phyloP scores from a whole-genome alignment of 1,284 basidiomycete genomes.

The Ceratobasidium sp. region DNA sequence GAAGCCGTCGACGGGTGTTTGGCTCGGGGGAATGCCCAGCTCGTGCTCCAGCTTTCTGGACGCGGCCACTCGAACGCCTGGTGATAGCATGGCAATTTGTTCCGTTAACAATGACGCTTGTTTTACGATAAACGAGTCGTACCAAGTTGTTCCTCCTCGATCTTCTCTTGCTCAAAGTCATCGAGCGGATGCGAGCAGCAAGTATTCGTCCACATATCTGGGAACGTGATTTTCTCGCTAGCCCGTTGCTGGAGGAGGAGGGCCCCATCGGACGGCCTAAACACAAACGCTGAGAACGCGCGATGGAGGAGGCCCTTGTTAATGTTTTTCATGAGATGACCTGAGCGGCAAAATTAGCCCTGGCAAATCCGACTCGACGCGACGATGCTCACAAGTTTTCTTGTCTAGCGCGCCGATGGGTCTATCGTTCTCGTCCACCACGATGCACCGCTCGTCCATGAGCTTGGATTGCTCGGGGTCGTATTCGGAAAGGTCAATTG shows the following conservation, averaged over 20 bases:
- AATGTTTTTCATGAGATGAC: conserved; percentile 99
- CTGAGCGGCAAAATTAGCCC: conserved; percentile 59
- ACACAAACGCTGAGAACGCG: conserved; percentile 98
- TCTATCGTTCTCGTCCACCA: conserved; percentile 90
- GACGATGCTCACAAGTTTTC: conserved; percentile 84
- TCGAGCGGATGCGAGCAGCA: conserved; percentile 98
- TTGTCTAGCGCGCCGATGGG: conserved; percentile 94
- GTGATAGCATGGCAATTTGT: not conserved
- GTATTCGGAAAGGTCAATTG: conserved; percentile 79
- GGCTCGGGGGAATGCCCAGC: conserved; percentile 86
- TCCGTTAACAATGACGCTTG: not conserved
- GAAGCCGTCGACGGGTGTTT: conserved; percentile 87
- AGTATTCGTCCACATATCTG: conserved; percentile 99
- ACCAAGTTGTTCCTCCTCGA: conserved; percentile 84
- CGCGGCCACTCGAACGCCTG: conserved; percentile 84
- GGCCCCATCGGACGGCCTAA: conserved; percentile 93
- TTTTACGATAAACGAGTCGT: conserved; percentile 21
- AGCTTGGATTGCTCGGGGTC: conserved; percentile 85
- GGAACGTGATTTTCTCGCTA: conserved; percentile 99
- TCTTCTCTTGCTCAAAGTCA: conserved; percentile 86
- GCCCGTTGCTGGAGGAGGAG: conserved; percentile 97
- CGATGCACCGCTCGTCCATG: conserved; percentile 98
- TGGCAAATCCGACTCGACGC: not conserved
- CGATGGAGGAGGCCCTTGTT: conserved; percentile 95
- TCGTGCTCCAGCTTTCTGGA: conserved; percentile 97